phyloP scores from a whole-genome alignment of 2,329 filamentous ascomycete genomes.

The Aureobasidium namibiae region DNA sequence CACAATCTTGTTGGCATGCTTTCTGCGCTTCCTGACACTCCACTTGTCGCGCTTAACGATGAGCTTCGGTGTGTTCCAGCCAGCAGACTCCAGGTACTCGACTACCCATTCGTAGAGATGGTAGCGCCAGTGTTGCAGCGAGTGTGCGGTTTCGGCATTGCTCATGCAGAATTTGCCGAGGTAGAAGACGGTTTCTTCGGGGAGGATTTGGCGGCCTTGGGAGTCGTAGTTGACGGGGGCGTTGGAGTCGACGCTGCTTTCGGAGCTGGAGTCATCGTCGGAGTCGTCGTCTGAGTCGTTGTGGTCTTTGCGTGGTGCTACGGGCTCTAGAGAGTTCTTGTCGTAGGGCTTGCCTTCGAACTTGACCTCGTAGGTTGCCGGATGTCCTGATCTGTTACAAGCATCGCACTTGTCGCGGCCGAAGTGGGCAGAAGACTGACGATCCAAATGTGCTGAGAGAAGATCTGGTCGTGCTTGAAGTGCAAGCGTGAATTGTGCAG shows the following conservation, averaged over 20 bases:
- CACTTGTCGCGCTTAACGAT: slow-evolving; percentile 54
- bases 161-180: slow-evolving; percentile 51
- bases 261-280: slow-evolving; percentile 31
- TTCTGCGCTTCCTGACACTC: slow-evolving; percentile 51
- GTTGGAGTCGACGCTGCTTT: slow-evolving; percentile 24
- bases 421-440: slow-evolving; percentile 25
- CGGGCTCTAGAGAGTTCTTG: slow-evolving; percentile 55
- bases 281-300: slow-evolving; percentile 34
- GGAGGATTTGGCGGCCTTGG: slow-evolving; percentile 40
- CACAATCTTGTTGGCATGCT: slow-evolving; percentile 55
- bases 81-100: slow-evolving; percentile 50
- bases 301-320: slow-evolving; percentile 28
- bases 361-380: slow-evolving; percentile 55
- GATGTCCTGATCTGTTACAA: slow-evolving; percentile 61
- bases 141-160: slow-evolving; percentile 63
- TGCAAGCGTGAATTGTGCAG: slow-evolving; percentile 54
- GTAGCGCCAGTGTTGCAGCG: slow-evolving; percentile 66
- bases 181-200: slow-evolving; percentile 41
- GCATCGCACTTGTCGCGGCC: slow-evolving; percentile 53
- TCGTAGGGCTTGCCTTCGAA: slow-evolving; percentile 61
- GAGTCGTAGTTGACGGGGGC: slow-evolving; percentile 36
- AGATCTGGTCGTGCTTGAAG: slow-evolving; percentile 59
- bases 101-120: slow-evolving; percentile 66
- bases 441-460: slow-evolving; percentile 39
- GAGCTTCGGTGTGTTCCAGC: slow-evolving; percentile 49